These are phyloP conservation scores for Trichoderma pleuroti DNA, from an alignment of 2,329 filamentous ascomycete species.

Conservation along the genomic window DNA sequence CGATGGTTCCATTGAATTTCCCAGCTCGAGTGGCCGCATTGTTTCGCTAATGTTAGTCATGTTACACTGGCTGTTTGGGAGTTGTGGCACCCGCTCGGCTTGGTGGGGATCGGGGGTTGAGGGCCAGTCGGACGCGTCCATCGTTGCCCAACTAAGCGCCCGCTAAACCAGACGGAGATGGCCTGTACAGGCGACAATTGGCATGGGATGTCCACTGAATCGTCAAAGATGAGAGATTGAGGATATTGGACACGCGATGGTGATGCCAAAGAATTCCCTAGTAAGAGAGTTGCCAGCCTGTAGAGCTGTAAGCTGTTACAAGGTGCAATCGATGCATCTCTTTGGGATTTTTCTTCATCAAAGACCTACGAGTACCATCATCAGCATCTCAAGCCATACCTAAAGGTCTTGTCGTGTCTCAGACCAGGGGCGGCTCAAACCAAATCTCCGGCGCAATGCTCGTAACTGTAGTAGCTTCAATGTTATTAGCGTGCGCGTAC, in stretches of 20 bases:
- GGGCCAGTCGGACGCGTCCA: constrained; percentile 13
- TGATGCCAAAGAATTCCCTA: not conserved
- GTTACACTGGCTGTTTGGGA: constrained; percentile 18
- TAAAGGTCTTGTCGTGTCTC: not conserved
- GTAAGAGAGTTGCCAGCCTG: not conserved
- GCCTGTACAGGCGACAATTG: constrained; percentile 5
- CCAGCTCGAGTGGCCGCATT: not conserved
- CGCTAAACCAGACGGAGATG: not conserved
- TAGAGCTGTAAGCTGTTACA: not conserved
- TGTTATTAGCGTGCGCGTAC: not conserved
- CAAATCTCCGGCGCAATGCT: constrained; percentile 10
- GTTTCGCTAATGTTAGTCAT: constrained; percentile 11
- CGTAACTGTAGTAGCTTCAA: not conserved
- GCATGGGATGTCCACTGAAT: not conserved
- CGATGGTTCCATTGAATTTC: not conserved
- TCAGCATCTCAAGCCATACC: not conserved
- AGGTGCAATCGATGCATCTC: not conserved
- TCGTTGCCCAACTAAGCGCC: constrained; percentile 1
- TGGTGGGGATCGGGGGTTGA: not conserved
- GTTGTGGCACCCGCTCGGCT: constrained; percentile 9
- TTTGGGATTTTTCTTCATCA: not conserved
- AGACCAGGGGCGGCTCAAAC: constrained; percentile 7
- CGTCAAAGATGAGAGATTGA: not conserved
- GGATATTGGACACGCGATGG: not conserved
- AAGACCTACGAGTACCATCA: not conserved